phyloP scores from a whole-genome alignment of 108 stramenopile genomes.

The Skeletonema grethae region DNA sequence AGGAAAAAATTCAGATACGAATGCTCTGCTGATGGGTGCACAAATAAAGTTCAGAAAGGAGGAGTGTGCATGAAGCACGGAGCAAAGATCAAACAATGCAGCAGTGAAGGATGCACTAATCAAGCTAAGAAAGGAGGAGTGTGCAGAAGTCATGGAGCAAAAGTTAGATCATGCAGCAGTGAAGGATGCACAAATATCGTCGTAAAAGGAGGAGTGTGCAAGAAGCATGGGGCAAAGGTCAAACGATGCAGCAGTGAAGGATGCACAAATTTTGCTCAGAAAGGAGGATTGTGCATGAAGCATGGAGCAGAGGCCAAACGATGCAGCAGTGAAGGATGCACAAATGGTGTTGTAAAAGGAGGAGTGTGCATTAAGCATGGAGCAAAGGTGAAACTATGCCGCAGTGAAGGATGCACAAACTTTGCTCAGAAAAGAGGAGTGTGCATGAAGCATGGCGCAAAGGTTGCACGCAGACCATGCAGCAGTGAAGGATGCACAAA shows the following conservation, averaged over 20 bases:
- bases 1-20: neutral
- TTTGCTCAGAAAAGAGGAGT: neutral
- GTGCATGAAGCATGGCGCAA: neutral
- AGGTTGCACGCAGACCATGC: neutral
- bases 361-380: slow-evolving; percentile 1
- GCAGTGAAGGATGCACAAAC: neutral
- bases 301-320: neutral
- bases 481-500: no score
- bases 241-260: no score
- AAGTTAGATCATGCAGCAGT: no score
- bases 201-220: no score
- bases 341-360: neutral
- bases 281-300: no score
- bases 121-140: neutral
- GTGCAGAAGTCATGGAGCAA: neutral
- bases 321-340: neutral
- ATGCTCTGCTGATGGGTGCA: neutral
- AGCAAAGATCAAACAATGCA: neutral
- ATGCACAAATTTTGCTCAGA: no score
- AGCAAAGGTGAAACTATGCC: neutral
- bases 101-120: slow-evolving; percentile 4
- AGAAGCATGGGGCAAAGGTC: no score
- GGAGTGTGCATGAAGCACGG: no score
- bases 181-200: no score
- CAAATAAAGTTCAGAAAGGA: no score